A percentile compares a stretch with the other conserved stretches of the same genome.
phyloP scores from a whole-genome alignment of 2,329 filamentous ascomycete genomes.

The Aspergillus eucalypticola region DNA sequence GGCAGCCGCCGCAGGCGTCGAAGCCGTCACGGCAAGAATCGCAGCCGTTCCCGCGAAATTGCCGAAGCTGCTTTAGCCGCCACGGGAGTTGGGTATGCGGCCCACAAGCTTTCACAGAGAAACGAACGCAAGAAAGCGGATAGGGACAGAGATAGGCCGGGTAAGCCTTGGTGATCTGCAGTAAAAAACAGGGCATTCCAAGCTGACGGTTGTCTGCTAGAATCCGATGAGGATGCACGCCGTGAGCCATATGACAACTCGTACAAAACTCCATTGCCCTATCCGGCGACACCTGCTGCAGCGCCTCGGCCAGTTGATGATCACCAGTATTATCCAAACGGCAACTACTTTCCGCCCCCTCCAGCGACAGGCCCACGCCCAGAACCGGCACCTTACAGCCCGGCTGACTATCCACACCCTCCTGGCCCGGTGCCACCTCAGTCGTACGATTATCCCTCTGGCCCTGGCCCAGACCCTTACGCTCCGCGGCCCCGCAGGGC shows the following conservation, averaged over 20 bases:
- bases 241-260: conserved; percentile 45
- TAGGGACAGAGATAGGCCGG: conserved; percentile 47
- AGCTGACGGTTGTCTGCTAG: conserved; percentile 25
- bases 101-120: conserved; percentile 58
- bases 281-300: conserved; percentile 38
- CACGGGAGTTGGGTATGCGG: conserved; percentile 58
- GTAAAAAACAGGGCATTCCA: background rate
- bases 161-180: conserved; percentile 40
- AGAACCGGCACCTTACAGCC: conserved; percentile 36
- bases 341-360: conserved; percentile 46
- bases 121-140: conserved; percentile 59
- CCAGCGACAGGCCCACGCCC: conserved; percentile 35
- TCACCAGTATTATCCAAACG: conserved; percentile 43
- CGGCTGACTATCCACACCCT: conserved; percentile 45
- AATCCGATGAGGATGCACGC: conserved; percentile 30
- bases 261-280: conserved; percentile 40
- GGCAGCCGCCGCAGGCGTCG: conserved; percentile 33
- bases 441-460: conserved; percentile 40
- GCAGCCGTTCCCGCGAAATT: conserved; percentile 45
- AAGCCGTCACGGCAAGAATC: conserved; percentile 36
- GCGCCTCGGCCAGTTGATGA: conserved; percentile 33
- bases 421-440: conserved; percentile 42
- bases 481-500: conserved; percentile 40
- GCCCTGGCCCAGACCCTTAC: conserved; percentile 41
- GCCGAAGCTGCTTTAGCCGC: conserved; percentile 60